Percentiles rank a stretch among this genome's conserved stretches.
Conservation (phyloP, 2,329 filamentous ascomycete species). For the Colletotrichum costaricense region DNA sequence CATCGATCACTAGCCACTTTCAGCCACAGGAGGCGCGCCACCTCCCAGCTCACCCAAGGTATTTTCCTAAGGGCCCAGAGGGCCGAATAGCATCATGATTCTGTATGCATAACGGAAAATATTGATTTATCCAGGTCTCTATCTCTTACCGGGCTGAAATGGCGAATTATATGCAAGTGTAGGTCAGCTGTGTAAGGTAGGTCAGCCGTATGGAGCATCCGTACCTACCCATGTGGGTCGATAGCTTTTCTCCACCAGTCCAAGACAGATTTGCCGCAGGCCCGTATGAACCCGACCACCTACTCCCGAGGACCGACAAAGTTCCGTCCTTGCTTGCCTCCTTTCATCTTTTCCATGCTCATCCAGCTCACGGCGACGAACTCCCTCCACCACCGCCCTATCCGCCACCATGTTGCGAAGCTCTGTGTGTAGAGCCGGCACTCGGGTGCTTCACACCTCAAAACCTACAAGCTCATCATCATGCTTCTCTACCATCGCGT, state of each 20-base stretch:
- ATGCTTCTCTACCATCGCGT: constrained; percentile 54
- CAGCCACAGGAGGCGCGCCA: too few species aligned
- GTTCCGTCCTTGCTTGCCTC: constrained; percentile 5
- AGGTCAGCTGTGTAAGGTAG: too few species aligned
- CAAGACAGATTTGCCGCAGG: constrained; percentile 28
- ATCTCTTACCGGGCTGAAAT: too few species aligned
- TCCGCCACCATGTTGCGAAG: constrained; percentile 74
- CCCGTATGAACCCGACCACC: constrained; percentile 31
- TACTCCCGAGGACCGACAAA: constrained; percentile 32
- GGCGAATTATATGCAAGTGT: too few species aligned
- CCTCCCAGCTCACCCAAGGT: too few species aligned
- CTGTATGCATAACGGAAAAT: too few species aligned
- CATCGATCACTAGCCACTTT: too few species aligned
- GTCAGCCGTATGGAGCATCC: too few species aligned
- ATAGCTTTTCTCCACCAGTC: constrained; percentile 26
- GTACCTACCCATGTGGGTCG: neutral
- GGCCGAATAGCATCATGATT: too few species aligned
- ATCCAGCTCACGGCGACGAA: constrained; percentile 1
- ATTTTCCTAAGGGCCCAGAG: too few species aligned
- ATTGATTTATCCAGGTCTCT: too few species aligned
- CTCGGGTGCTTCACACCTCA: constrained; percentile 70
- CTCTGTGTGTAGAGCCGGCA: constrained; percentile 73
- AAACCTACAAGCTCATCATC: constrained; percentile 53
- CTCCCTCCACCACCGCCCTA: constrained; percentile 3
- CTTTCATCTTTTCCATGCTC: constrained; percentile 20